Base-by-base conservation (phyloP, 257 asterid species). In the Leptodermis oblonga region DNA sequence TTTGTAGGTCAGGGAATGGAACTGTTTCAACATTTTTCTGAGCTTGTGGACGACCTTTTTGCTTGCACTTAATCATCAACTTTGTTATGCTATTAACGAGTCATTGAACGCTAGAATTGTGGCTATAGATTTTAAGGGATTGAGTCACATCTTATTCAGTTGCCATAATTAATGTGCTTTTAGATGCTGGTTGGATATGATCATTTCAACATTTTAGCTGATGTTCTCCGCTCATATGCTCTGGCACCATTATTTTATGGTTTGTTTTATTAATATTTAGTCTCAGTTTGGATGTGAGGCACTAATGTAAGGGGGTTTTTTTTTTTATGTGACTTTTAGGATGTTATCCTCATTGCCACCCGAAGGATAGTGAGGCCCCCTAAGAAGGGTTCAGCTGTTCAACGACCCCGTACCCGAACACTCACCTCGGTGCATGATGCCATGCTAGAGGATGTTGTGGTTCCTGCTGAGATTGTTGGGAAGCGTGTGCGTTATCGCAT, bases 361-460 rank as follows among this genome's bases (percentile, higher is more conserved):
- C 68, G 97, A 64, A 91, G 97, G 87, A 87, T 86, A 23, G 60
- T 86, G 65, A 87, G 95, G 79, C 96, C 96, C 45, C 97, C 96
- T 1, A 91, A 87, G 93, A 91, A 88, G 75, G 96, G 97, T 46
- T 87, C 96, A 65, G 97, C 97, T 69, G 90, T 63, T 49, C 95
- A 88, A 68, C 78, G 96, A 42, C 97, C 97, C 18, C 85, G 97
- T 62, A 71, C 86, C 71, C 89, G 97, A 60, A 91, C 95, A 28
- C 92, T 91, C n/a, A 91, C 96, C 49, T 72, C 95, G 14, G 97
- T 91, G 54, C 97, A 91, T 62, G 97, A 91, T 13, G 96, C 95
- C 36, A 75, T 88, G 71, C 89, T 91, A 9, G 97, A 91, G 87
- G 97, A 91, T 58, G 81, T 91, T 23, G 97, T 87, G 54, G 86